Evolutionary conservation across 2,329 filamentous ascomycete species (phyloP).

Genomic region (Magnaporthiopsis rhizophila): DNA sequence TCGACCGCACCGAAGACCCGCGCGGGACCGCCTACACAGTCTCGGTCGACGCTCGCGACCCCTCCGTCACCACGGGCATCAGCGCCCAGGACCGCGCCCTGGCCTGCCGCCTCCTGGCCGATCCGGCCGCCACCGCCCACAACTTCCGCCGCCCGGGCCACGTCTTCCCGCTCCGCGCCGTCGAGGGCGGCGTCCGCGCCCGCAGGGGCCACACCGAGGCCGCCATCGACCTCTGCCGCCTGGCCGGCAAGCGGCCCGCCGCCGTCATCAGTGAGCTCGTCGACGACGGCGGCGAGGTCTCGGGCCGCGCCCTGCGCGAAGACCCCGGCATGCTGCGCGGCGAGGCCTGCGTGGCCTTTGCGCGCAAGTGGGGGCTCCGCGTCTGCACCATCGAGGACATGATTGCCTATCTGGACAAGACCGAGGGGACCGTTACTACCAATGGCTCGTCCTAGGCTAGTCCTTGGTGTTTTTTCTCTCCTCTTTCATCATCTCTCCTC

Average conservation of each 20-base stretch:
- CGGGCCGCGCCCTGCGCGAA: conserved; percentile 55
- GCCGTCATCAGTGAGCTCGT: conserved; percentile 90
- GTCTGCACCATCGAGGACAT: conserved; percentile 94
- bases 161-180: conserved; percentile 75
- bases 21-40: conserved; percentile 91
- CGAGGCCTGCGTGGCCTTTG: conserved; percentile 83
- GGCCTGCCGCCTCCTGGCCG: conserved; percentile 71
- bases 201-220: conserved; percentile 88
- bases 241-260: conserved; percentile 70
- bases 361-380: conserved; percentile 78
- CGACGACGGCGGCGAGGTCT: conserved; percentile 68
- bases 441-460: conserved; percentile 27
- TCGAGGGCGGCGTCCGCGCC: conserved; percentile 71
- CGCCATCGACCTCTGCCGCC: conserved; percentile 77
- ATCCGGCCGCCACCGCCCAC: conserved; percentile 44
- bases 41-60: conserved; percentile 70
- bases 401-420: conserved; percentile 69
- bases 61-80: conserved; percentile 79
- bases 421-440: conserved; percentile 50
- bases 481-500: too few species aligned
- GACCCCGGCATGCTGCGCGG: conserved; percentile 85
- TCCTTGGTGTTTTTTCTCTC: not conserved
- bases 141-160: conserved; percentile 81
- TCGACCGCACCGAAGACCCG: conserved; percentile 63
- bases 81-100: conserved; percentile 79